Evolutionary conservation across 331 rosid genomes (phyloP).

Genomic region (Cydonia oblonga): DNA sequence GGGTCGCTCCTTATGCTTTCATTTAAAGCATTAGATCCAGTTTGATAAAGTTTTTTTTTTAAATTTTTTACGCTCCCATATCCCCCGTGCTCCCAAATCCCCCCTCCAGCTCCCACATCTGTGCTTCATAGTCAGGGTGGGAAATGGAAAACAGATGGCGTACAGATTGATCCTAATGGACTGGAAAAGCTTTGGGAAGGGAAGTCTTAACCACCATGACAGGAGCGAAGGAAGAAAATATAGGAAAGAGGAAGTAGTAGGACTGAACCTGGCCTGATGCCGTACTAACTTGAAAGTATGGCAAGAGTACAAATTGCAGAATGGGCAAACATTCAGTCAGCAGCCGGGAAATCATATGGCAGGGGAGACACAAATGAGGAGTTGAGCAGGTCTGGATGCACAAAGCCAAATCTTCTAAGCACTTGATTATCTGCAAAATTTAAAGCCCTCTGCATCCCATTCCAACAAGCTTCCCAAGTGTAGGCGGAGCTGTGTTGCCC

Average conservation of each 20-base stretch:
- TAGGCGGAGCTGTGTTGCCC: slow-evolving; percentile 51
- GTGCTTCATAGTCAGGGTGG: too few species aligned
- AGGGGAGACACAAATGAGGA: slow-evolving; percentile 20
- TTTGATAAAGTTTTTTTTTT: neutral
- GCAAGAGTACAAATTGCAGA: neutral
- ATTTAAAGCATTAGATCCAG: neutral
- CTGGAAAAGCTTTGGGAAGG: neutral
- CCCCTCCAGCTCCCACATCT: too few species aligned
- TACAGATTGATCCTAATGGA: neutral
- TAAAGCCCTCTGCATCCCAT: slow-evolving; percentile 60
- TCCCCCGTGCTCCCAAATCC: too few species aligned
- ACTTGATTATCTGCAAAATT: slow-evolving; percentile 74
- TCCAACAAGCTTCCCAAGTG: slow-evolving; percentile 52
- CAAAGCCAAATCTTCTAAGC: slow-evolving; percentile 38
- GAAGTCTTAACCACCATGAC: neutral
- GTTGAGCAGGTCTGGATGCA: slow-evolving; percentile 39
- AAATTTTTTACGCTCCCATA: too few species aligned
- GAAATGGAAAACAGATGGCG: neutral
- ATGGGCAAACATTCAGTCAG: neutral
- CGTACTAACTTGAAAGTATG: neutral
- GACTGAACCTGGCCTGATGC: neutral
- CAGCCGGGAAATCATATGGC: slow-evolving; percentile 41
- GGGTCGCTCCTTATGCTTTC: neutral
- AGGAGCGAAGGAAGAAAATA: neutral
- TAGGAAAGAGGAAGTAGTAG: neutral